A percentile compares a stretch with the other conserved stretches of the same genome.
phyloP scores from a whole-genome alignment of 768 basidiomycete species.

The Pleurotus tuoliensis region DNA sequence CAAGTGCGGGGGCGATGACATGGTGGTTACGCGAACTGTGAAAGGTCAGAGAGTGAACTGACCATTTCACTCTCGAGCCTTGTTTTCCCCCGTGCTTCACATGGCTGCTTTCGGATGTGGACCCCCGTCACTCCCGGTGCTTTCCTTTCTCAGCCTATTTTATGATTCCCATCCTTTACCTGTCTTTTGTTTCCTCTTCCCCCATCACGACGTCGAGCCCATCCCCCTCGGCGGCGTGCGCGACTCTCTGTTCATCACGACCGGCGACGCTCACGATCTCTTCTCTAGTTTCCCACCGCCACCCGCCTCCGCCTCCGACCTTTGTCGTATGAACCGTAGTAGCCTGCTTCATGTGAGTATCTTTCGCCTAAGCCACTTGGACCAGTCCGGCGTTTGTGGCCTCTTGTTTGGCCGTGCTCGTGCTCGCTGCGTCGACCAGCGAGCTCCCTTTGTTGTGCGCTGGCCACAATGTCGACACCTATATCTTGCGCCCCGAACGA shows the following conservation, averaged over 20 bases:
- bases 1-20: constrained; percentile 1
- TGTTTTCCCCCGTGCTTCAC: constrained; percentile 3
- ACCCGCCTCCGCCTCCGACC: constrained; percentile 8
- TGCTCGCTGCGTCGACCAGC: constrained; percentile 5
- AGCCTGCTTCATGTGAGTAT: constrained; percentile 31
- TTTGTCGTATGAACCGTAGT: constrained; percentile 38
- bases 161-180: not conserved
- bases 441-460: constrained; percentile 6
- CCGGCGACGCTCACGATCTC: constrained; percentile 39
- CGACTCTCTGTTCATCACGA: constrained; percentile 33
- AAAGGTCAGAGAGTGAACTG: not conserved
- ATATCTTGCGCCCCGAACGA: not conserved
- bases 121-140: constrained; percentile 4
- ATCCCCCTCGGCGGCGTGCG: constrained; percentile 30
- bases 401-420: constrained; percentile 11
- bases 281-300: constrained; percentile 13
- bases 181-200: constrained; percentile 1
- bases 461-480: constrained; percentile 14
- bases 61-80: constrained; percentile 5
- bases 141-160: constrained; percentile 1
- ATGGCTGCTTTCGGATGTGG: not conserved
- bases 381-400: constrained; percentile 4
- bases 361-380: constrained; percentile 10
- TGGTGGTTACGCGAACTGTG: not conserved
- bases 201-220: constrained; percentile 34